phyloP scores from a whole-genome alignment of 306 rosid genomes.

The Comarum palustre region DNA sequence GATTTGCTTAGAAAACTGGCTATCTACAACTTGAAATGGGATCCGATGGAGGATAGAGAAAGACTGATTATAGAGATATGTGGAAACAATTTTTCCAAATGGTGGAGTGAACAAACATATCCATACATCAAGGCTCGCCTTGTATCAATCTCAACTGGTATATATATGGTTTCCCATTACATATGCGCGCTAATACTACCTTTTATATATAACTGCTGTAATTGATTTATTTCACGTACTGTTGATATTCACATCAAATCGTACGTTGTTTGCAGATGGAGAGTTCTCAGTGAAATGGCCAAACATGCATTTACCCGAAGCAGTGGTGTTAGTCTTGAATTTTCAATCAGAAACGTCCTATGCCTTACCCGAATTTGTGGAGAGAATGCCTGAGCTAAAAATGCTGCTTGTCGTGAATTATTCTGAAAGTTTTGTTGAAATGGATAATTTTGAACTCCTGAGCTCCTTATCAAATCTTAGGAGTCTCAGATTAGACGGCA shows the following conservation, averaged over 20 bases:
- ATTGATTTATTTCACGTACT: background rate
- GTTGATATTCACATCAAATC: background rate
- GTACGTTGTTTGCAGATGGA: slow-evolving; percentile 32
- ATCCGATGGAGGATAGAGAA: slow-evolving; percentile 28
- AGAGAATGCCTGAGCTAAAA: slow-evolving; percentile 40
- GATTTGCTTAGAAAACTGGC: slow-evolving; percentile 57
- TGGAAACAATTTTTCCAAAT: slow-evolving; percentile 43
- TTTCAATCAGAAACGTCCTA: slow-evolving; percentile 26
- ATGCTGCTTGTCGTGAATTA: slow-evolving; percentile 36
- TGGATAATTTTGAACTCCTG: slow-evolving; percentile 37
- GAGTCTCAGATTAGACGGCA: slow-evolving; percentile 49
- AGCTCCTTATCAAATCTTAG: slow-evolving; percentile 23
- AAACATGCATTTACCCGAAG: slow-evolving; percentile 37
- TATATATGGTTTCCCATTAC: too few species aligned
- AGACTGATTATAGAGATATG: slow-evolving; percentile 37
- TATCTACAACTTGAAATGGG: slow-evolving; percentile 29
- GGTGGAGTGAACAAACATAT: slow-evolving; percentile 41
- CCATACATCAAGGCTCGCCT: too few species aligned
- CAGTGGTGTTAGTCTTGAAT: slow-evolving; percentile 46
- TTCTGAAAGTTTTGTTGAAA: slow-evolving; percentile 22
- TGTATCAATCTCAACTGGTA: too few species aligned
- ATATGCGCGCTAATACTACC: too few species aligned
- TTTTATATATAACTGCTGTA: too few species aligned
- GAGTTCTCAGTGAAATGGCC: slow-evolving; percentile 39
- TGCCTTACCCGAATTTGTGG: slow-evolving; percentile 40